Percentiles rank a stretch among this genome's conserved stretches.
Conservation (phyloP, 192 early-diverging fungal species). For the Geranomyces michiganensis region DNA sequence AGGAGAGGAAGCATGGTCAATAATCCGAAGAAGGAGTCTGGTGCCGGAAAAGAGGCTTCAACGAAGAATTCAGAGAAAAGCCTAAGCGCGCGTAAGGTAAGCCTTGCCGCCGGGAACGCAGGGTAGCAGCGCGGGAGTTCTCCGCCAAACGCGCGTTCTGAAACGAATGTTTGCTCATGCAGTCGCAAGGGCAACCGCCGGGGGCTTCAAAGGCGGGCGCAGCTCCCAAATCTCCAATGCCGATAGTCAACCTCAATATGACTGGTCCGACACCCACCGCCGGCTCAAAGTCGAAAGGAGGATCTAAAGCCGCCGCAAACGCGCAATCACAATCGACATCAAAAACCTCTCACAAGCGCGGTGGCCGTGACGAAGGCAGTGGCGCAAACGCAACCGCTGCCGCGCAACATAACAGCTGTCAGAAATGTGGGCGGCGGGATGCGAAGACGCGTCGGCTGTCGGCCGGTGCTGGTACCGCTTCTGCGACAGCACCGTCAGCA, state of each 20-base stretch:
- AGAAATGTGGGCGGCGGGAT: conserved; percentile 7
- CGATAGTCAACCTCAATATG: conserved; percentile 6
- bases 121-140: too few species aligned
- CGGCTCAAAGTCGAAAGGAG: neutral
- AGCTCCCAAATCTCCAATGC: conserved; percentile 2
- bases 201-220: neutral
- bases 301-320: neutral
- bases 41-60: neutral
- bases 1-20: neutral
- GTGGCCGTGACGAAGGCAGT: too few species aligned
- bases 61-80: neutral
- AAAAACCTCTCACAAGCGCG: neutral
- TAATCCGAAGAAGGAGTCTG: neutral
- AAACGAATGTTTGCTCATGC: too few species aligned
- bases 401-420: neutral
- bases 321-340: neutral
- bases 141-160: too few species aligned
- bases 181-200: too few species aligned
- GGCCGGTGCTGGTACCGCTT: neutral
- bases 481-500: neutral
- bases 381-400: too few species aligned
- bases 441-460: neutral
- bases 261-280: neutral
- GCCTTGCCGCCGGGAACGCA: neutral
- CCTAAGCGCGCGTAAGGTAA: neutral